Base-by-base conservation (phyloP, 2,329 filamentous ascomycete species). In the Chrysoporthe deuterocubensis region DNA sequence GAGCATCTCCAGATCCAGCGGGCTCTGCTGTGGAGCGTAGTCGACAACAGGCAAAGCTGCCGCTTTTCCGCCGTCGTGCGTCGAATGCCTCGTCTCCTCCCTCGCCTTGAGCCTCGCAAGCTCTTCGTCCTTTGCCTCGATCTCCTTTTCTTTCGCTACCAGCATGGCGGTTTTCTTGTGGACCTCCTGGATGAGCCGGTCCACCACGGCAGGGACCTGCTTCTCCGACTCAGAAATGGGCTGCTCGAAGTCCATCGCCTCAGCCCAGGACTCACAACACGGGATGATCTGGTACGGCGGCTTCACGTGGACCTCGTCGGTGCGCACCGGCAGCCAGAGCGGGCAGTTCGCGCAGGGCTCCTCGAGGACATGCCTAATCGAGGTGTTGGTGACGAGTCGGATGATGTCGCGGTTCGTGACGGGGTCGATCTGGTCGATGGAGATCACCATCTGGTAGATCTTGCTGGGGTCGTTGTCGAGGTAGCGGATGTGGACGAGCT, bases 351-450 rank as follows among this genome's bases (percentile, higher is more conserved):
- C 48, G 21, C 46, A 65, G 4, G 66, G 63, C 62, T 70, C 66
- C 3, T 26, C 66, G 11, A 70, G 60, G 16, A 70, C 68, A 46
- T 70, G 68, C 5, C 46, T 58, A 42, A 68, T 66, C 14, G 68
- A 70, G 40, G 68, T 70, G 54, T 66, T 58, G 18, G 68, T 70
- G 54, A 70, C 56, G 59, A 68, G 54, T 9, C 60, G 54, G 37
- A 70, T 21, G 34, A 57, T 42, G 16, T 40, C 42, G 50, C n/a
- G 50, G 3, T 62, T 64, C 8, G 65, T 65, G 14, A 18, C 21
- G 3, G 57, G 62, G 40, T 64, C 59, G 7, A 42, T 18, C 14
- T 44, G 40, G 18, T 61, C 54, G n/a, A 70, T 58, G 14, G 63
- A 54, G 43, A 70, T 66, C 40, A 65, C 42, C 46, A 70, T 64